These are phyloP conservation scores for Vickermania ingenoplastis DNA, from an alignment of 208 protist species.

Conservation along the genomic window DNA sequence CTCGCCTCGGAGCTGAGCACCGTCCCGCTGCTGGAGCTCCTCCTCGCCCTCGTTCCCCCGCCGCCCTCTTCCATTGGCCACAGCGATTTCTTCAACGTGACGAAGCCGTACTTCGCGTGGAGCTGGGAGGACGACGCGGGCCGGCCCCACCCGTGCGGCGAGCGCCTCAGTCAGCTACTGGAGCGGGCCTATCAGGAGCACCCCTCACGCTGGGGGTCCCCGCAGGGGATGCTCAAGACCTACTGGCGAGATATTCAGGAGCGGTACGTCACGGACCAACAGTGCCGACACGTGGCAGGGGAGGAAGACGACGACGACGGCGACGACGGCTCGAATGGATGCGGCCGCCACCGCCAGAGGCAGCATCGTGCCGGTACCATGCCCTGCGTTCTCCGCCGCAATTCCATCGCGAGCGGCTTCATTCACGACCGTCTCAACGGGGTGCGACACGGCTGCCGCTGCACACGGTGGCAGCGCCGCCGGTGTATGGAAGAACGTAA, in stretches of 20 bases:
- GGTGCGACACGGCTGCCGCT: not conserved
- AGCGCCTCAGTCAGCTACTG: constrained; percentile 26
- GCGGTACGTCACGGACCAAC: not conserved
- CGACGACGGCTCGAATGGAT: not conserved
- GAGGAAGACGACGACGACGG: no score
- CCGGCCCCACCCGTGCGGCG: constrained; percentile 53
- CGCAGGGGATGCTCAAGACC: not conserved
- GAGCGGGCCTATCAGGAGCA: constrained; percentile 57
- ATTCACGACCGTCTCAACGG: constrained; percentile 7
- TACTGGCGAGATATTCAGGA: not conserved
- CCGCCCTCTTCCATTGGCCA: constrained; percentile 15
- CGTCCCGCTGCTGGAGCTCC: constrained; percentile 56
- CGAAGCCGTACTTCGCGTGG: constrained; percentile 54
- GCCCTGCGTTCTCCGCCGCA: not conserved
- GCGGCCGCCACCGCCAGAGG: not conserved
- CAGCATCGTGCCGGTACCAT: not conserved
- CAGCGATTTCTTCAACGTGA: constrained; percentile 41
- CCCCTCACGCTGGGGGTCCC: constrained; percentile 13
- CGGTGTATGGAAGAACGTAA: not conserved
- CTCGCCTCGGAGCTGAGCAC: constrained; percentile 49
- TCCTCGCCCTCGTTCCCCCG: constrained; percentile 47
- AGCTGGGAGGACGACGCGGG: constrained; percentile 83
- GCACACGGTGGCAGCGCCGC: not conserved
- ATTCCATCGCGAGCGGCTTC: constrained; percentile 5
- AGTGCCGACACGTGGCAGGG: no score